phyloP scores from a whole-genome alignment of 345 rosid species.

The Physaria fendleri region DNA sequence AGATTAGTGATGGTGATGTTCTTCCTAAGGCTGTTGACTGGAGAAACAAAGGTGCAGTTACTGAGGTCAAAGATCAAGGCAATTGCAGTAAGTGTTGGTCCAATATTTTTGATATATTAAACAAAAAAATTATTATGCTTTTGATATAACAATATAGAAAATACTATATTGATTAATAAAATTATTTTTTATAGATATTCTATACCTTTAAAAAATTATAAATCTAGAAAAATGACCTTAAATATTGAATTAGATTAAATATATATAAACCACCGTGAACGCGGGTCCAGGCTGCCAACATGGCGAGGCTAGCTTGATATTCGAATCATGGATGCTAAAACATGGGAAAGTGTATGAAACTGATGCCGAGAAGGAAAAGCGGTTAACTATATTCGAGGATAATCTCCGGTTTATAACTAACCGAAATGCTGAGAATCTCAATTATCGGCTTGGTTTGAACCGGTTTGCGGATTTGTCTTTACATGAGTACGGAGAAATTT shows the following conservation, averaged over 20 bases:
- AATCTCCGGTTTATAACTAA: conserved; percentile 47
- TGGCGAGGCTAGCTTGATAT: conserved; percentile 32
- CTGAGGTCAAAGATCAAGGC: conserved; percentile 76
- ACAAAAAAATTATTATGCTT: too few species aligned
- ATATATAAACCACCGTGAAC: background rate
- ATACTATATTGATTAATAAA: too few species aligned
- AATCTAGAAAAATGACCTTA: too few species aligned
- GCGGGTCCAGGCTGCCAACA: too few species aligned
- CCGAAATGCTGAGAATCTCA: conserved; percentile 37
- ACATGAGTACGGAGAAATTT: conserved; percentile 40
- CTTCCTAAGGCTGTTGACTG: conserved; percentile 70
- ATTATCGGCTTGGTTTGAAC: conserved; percentile 49
- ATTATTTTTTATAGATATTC: too few species aligned
- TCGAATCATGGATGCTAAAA: conserved; percentile 49
- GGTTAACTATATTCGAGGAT: conserved; percentile 55
- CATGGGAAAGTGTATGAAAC: conserved; percentile 50
- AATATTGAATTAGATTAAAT: too few species aligned
- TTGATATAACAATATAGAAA: too few species aligned
- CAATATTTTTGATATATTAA: too few species aligned
- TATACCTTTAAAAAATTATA: too few species aligned
- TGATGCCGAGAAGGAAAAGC: conserved; percentile 49
- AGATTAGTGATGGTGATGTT: conserved; percentile 28
- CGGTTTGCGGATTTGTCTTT: conserved; percentile 61
- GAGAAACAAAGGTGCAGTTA: conserved; percentile 74
- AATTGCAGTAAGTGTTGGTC: conserved; percentile 46